Evolutionary conservation across 345 rosid species (phyloP).

Genomic region (Aquilaria sinensis): DNA sequence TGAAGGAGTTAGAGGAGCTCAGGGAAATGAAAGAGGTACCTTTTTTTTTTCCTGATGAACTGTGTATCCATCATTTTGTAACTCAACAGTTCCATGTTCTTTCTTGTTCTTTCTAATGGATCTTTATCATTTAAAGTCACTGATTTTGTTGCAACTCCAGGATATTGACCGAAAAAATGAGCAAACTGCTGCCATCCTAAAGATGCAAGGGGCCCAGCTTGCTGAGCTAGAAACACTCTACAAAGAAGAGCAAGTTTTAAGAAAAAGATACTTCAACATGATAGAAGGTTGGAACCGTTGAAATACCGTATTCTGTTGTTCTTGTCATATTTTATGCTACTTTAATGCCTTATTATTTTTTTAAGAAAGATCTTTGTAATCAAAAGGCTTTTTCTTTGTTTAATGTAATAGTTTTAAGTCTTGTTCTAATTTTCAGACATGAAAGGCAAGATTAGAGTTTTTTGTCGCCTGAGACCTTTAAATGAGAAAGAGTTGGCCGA

Average conservation of each 20-base stretch:
- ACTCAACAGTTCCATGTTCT: background rate
- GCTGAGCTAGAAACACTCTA: conserved; percentile 81
- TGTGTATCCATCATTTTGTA: background rate
- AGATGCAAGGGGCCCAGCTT: conserved; percentile 92
- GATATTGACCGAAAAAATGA: conserved; percentile 97
- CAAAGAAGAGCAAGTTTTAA: conserved; percentile 82
- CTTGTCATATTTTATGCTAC: too few species aligned
- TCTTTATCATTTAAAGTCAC: background rate
- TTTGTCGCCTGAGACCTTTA: conserved; percentile 79
- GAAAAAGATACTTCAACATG: conserved; percentile 85
- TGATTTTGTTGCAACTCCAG: conserved; percentile 30
- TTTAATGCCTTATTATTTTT: too few species aligned
- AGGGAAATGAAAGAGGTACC: conserved; percentile 96
- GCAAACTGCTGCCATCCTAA: conserved; percentile 93
- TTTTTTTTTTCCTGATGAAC: background rate
- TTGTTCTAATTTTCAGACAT: conserved; percentile 50
- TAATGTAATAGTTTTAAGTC: background rate
- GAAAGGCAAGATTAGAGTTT: conserved; percentile 96
- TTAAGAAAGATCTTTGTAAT: too few species aligned
- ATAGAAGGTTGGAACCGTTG: conserved; percentile 62
- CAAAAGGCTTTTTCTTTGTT: background rate
- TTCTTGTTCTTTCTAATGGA: conserved; percentile 1
- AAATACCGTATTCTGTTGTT: background rate
- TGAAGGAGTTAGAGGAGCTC: conserved; percentile 85
- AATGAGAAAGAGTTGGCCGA: conserved; percentile 70